Evolutionary conservation across 2,329 filamentous ascomycete genomes (phyloP).

Genomic region (Colletotrichum liriopes): DNA sequence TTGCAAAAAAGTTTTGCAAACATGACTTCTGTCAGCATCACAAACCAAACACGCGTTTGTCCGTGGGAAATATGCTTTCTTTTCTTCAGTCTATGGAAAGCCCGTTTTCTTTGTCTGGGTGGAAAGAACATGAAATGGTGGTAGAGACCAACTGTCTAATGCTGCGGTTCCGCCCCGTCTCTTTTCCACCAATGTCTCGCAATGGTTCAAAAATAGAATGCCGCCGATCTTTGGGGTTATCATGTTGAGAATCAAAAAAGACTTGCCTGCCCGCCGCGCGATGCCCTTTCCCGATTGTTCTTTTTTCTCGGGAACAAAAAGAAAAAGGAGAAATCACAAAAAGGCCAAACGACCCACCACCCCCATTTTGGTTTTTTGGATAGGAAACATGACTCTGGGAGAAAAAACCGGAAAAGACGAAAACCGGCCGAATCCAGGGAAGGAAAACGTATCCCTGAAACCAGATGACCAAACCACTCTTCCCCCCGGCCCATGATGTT

Average conservation of each 20-base stretch:
- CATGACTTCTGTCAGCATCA: not conserved
- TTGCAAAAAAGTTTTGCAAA: too few species aligned
- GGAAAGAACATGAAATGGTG: conserved; percentile 21
- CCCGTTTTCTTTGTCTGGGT: conserved; percentile 9
- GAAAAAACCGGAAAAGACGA: not conserved
- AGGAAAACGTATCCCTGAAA: conserved; percentile 14
- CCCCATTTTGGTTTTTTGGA: conserved; percentile 22
- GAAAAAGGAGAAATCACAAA: conserved; percentile 34
- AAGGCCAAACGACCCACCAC: conserved; percentile 10
- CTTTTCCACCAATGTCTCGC: conserved; percentile 9
- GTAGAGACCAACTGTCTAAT: conserved; percentile 37
- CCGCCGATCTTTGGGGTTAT: conserved; percentile 11
- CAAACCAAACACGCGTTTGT: too few species aligned
- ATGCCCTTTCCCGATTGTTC: conserved; percentile 37
- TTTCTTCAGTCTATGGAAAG: conserved; percentile 34
- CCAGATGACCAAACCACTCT: conserved; percentile 24
- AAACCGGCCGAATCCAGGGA: not conserved
- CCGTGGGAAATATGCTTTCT: conserved; percentile 20
- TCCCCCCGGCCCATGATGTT: conserved; percentile 25
- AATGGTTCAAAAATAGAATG: conserved; percentile 26
- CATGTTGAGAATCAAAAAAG: conserved; percentile 10
- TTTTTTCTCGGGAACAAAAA: conserved; percentile 25
- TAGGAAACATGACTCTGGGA: not conserved
- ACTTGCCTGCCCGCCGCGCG: conserved; percentile 35
- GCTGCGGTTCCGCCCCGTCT: conserved; percentile 8